These are phyloP conservation scores for Sordariomycetes sp. DNA, from an alignment of 2,329 filamentous ascomycete species.

Conservation along the genomic window DNA sequence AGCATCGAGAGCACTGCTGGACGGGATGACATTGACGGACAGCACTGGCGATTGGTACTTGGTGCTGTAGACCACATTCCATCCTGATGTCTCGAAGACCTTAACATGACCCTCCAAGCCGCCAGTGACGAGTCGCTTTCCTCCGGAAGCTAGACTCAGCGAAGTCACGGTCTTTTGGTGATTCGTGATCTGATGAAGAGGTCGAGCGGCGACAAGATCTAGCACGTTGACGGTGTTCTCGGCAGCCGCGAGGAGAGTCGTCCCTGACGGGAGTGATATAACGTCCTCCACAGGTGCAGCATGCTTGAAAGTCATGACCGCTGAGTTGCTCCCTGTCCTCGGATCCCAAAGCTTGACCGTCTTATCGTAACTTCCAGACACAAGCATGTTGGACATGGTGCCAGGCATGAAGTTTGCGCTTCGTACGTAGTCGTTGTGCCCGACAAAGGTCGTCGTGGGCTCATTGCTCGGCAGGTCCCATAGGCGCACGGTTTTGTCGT, in stretches of 20 bases:
- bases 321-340: conserved; percentile 52
- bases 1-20: conserved; percentile 26
- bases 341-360: conserved; percentile 94
- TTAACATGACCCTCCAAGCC: conserved; percentile 94
- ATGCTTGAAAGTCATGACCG: conserved; percentile 93
- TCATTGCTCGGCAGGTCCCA: conserved; percentile 86
- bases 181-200: conserved; percentile 78
- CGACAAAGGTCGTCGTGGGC: conserved; percentile 68
- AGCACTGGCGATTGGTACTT: conserved; percentile 93
- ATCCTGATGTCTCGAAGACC: conserved; percentile 85
- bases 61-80: conserved; percentile 91
- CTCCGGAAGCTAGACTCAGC: conserved; percentile 71
- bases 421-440: conserved; percentile 89
- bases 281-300: conserved; percentile 81
- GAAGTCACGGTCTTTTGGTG: conserved; percentile 97
- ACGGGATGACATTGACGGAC: conserved; percentile 63
- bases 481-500: conserved; percentile 84
- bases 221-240: conserved; percentile 85
- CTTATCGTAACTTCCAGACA: conserved; percentile 89
- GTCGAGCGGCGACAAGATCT: conserved; percentile 84
- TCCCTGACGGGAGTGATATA: conserved; percentile 79
- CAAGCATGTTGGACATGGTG: conserved; percentile 62
- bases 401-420: conserved; percentile 78
- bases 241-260: conserved; percentile 74
- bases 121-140: conserved; percentile 74